These are phyloP conservation scores for Hericium rajendrae DNA, from an alignment of 768 basidiomycete species.

Conservation along the genomic window DNA sequence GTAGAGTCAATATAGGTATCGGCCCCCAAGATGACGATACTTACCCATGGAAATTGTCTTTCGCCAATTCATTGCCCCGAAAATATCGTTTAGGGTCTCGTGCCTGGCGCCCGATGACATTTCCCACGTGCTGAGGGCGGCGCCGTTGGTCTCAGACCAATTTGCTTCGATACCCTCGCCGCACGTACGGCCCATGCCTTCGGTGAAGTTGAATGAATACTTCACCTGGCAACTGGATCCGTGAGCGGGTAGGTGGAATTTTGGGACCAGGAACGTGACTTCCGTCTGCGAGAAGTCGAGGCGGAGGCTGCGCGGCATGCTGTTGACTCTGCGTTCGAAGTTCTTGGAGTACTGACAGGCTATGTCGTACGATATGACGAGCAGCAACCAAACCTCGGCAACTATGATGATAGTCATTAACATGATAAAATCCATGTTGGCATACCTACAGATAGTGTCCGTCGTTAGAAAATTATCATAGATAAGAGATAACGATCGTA, in stretches of 20 bases:
- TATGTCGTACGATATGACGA: conserved; percentile 17
- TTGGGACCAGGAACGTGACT: background rate
- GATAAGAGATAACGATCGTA: background rate
- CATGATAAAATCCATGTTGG: background rate
- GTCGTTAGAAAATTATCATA: too few species aligned
- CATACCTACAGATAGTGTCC: background rate
- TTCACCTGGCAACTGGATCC: conserved; percentile 15
- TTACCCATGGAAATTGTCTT: background rate
- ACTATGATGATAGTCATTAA: background rate
- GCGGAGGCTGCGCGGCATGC: background rate
- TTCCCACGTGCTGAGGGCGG: background rate
- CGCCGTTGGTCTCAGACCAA: too few species aligned
- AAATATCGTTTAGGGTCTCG: background rate
- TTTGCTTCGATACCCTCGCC: too few species aligned
- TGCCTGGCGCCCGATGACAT: background rate
- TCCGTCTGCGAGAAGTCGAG: background rate
- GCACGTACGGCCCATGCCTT: too few species aligned
- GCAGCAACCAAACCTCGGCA: too few species aligned
- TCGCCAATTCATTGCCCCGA: background rate
- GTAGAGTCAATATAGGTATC: too few species aligned
- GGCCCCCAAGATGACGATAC: background rate
- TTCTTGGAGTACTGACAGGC: conserved; percentile 20
- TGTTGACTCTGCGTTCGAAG: conserved; percentile 1
- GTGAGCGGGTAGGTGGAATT: conserved; percentile 20
- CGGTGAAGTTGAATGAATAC: too few species aligned